Evolutionary conservation across 176 grass and related monocot genomes (phyloP).

Genomic region (Coix lacrymajobi): DNA sequence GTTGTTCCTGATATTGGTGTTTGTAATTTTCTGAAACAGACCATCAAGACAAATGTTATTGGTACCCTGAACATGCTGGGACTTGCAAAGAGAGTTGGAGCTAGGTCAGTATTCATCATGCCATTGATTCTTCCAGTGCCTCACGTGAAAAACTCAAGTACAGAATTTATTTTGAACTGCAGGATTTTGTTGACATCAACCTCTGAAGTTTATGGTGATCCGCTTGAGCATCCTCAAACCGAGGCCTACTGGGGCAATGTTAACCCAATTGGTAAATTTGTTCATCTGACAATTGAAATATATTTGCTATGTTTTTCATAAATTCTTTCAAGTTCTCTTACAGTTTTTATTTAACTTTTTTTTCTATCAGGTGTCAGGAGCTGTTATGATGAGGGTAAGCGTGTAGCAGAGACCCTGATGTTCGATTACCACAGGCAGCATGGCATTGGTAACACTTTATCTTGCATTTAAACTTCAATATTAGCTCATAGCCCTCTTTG

Average conservation of each 20-base stretch:
- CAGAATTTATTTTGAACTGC: slow-evolving; percentile 18
- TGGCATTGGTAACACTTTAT: slow-evolving; percentile 73
- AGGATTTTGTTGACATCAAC: slow-evolving; percentile 98
- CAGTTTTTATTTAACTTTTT: slow-evolving; percentile 1
- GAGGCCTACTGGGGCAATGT: slow-evolving; percentile 99
- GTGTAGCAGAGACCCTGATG: slow-evolving; percentile 98
- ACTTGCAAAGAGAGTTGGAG: slow-evolving; percentile 98
- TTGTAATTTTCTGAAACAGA: slow-evolving; percentile 39
- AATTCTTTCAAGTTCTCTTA: slow-evolving; percentile 12
- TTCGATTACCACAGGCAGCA: slow-evolving; percentile 99
- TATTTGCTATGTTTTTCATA: slow-evolving; percentile 3
- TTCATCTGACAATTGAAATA: slow-evolving; percentile 17
- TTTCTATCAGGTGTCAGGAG: slow-evolving; percentile 82
- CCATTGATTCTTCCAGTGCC: not conserved
- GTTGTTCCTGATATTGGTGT: slow-evolving; percentile 13
- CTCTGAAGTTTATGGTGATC: slow-evolving; percentile 98
- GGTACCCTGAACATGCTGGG: slow-evolving; percentile 99
- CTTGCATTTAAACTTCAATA: slow-evolving; percentile 15
- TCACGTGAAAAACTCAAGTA: slow-evolving; percentile 4
- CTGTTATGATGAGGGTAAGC: slow-evolving; percentile 99
- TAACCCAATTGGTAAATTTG: slow-evolving; percentile 87
- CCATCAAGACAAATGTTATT: slow-evolving; percentile 99
- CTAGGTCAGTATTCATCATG: slow-evolving; percentile 49
- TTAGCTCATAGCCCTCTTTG: slow-evolving; percentile 5
- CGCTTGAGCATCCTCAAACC: slow-evolving; percentile 90